phyloP scores from a whole-genome alignment of 2,329 filamentous ascomycete species.

The Aspergillus chevalieri region DNA sequence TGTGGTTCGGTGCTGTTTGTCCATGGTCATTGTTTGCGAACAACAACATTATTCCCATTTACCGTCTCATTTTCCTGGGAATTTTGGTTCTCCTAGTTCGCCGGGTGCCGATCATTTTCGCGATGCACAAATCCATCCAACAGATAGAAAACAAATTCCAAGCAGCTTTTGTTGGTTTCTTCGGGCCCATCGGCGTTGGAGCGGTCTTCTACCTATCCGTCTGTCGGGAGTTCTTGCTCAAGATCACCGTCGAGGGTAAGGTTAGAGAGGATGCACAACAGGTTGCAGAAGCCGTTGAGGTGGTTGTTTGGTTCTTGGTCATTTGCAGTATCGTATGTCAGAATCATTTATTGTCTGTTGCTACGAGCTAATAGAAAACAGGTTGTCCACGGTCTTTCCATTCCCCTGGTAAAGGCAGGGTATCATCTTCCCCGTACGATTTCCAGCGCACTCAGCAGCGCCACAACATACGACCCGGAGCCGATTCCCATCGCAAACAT shows the following conservation, averaged over 20 bases:
- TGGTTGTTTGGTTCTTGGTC: conserved; percentile 80
- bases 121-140: conserved; percentile 66
- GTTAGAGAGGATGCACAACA: conserved; percentile 60
- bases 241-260: conserved; percentile 53
- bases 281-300: conserved; percentile 59
- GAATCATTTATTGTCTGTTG: background rate
- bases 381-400: conserved; percentile 75
- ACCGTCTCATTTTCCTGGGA: conserved; percentile 66
- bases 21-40: conserved; percentile 68
- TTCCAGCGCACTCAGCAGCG: conserved; percentile 41
- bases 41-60: conserved; percentile 65
- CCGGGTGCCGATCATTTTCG: conserved; percentile 69
- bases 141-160: conserved; percentile 71
- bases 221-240: conserved; percentile 64
- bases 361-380: conserved; percentile 19
- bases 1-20: conserved; percentile 83
- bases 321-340: conserved; percentile 68
- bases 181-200: conserved; percentile 85
- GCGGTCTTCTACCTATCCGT: conserved; percentile 88
- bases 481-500: conserved; percentile 23
- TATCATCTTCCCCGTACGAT: conserved; percentile 43
- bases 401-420: conserved; percentile 57
- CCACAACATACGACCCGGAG: conserved; percentile 22
- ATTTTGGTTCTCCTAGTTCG: conserved; percentile 71
- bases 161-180: conserved; percentile 83